Conservation (phyloP, 2,329 filamentous ascomycete genomes). For the Trichoderma hamatum region DNA sequence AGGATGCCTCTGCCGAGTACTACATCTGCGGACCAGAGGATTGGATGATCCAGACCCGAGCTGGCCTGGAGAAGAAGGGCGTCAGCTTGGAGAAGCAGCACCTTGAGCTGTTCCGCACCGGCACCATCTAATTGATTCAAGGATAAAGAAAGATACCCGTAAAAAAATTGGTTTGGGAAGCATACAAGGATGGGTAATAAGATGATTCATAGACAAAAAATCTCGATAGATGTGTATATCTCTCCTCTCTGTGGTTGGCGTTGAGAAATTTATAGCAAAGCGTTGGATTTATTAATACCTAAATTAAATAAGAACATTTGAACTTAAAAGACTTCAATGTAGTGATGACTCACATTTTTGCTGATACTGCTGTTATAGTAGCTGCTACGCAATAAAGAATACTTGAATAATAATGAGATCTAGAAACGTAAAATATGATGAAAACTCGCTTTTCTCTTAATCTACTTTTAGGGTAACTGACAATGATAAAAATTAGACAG, state of each 20-base stretch:
- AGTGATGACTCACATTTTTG: not conserved
- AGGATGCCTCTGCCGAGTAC: constrained; percentile 61
- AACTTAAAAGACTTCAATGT: not conserved
- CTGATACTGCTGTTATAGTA: not conserved
- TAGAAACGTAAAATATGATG: no score
- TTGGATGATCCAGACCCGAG: constrained; percentile 68
- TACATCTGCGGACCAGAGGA: constrained; percentile 70
- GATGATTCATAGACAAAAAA: not conserved
- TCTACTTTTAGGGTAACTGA: no score
- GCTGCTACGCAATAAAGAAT: no score
- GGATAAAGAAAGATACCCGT: no score
- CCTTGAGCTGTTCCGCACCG: constrained; percentile 70
- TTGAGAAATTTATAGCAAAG: not conserved
- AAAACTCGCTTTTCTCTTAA: no score
- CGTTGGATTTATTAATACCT: not conserved
- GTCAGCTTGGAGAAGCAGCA: constrained; percentile 63
- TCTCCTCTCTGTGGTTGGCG: constrained; percentile 3
- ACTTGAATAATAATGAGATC: no score
- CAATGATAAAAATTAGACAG: no score
- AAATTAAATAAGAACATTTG: not conserved
- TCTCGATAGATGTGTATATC: not conserved
- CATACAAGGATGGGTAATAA: not conserved
- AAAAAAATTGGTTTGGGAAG: not conserved
- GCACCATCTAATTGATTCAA: constrained; percentile 33
- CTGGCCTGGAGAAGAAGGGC: constrained; percentile 56